phyloP scores from a whole-genome alignment of 371 early-diverging fungal species.

The Gilbertella persicaria region DNA sequence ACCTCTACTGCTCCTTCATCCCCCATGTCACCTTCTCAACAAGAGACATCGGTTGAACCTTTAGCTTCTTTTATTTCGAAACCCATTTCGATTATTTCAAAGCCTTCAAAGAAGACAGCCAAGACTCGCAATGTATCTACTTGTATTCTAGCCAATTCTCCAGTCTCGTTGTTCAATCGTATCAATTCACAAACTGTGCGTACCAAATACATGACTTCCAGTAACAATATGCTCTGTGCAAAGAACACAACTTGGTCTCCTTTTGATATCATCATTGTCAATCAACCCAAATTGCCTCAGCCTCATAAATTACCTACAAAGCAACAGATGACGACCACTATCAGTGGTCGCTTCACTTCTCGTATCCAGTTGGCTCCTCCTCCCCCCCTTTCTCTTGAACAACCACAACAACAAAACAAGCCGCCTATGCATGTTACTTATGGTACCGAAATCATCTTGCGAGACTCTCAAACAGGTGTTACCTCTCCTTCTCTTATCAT shows the following conservation, averaged over 20 bases:
- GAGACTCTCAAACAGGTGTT: slow-evolving; percentile 65
- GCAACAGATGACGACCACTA: slow-evolving; percentile 22
- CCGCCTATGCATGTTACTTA: slow-evolving; percentile 63
- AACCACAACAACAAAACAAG: slow-evolving; percentile 6
- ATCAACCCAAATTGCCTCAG: slow-evolving; percentile 40
- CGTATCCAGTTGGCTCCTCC: slow-evolving; percentile 15
- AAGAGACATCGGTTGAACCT: neutral
- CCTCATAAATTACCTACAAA: slow-evolving; percentile 15
- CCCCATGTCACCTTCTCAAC: slow-evolving; percentile 1
- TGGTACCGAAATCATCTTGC: slow-evolving; percentile 72
- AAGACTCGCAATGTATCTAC: slow-evolving; percentile 76
- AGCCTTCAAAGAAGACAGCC: slow-evolving; percentile 84
- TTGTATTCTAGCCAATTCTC: slow-evolving; percentile 71
- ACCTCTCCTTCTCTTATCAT: slow-evolving; percentile 72
- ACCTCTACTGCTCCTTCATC: slow-evolving; percentile 1
- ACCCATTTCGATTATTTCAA: slow-evolving; percentile 80
- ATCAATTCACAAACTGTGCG: slow-evolving; percentile 86
- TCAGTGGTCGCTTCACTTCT: slow-evolving; percentile 16
- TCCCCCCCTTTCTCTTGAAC: neutral
- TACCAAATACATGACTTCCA: slow-evolving; percentile 76
- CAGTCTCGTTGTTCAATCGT: slow-evolving; percentile 74
- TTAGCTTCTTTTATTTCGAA: slow-evolving; percentile 67
- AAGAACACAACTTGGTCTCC: slow-evolving; percentile 79
- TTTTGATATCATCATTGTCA: slow-evolving; percentile 66
- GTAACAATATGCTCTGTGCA: slow-evolving; percentile 63